phyloP scores from a whole-genome alignment of 345 rosid species.

The Psidium guajava region DNA sequence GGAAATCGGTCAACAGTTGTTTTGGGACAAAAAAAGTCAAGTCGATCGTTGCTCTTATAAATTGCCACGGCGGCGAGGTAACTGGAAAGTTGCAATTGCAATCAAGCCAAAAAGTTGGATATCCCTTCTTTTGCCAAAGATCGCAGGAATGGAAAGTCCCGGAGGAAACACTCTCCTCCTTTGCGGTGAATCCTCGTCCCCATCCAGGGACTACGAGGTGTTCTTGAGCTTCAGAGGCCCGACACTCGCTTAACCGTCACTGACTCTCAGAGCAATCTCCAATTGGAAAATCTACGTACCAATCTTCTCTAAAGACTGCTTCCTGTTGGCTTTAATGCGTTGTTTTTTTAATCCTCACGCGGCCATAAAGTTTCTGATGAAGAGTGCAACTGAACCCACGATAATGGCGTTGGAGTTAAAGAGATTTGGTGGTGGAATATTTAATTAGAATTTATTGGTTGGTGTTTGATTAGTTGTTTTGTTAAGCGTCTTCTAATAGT shows the following conservation, averaged over 20 bases:
- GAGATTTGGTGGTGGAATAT: too few species aligned
- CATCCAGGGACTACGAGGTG: neutral
- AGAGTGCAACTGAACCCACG: too few species aligned
- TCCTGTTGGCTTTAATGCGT: too few species aligned
- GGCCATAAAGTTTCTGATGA: too few species aligned
- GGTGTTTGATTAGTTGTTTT: too few species aligned
- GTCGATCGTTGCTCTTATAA: neutral
- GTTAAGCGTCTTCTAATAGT: too few species aligned
- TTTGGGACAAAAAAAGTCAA: neutral
- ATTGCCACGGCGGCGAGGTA: neutral
- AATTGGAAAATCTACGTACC: too few species aligned
- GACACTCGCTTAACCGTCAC: neutral
- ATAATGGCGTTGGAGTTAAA: too few species aligned
- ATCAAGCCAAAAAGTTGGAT: neutral
- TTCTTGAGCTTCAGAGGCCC: neutral
- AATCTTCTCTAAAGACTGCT: too few species aligned
- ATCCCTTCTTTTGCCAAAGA: neutral
- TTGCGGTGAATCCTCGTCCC: neutral
- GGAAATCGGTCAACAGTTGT: neutral
- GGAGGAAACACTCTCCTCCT: neutral
- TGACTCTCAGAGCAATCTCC: neutral
- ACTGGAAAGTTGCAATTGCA: neutral
- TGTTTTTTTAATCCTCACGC: too few species aligned
- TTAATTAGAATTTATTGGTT: too few species aligned
- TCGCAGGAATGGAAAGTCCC: neutral